Conservation (phyloP, 2,329 filamentous ascomycete genomes). For the Apiospora arundinis region DNA sequence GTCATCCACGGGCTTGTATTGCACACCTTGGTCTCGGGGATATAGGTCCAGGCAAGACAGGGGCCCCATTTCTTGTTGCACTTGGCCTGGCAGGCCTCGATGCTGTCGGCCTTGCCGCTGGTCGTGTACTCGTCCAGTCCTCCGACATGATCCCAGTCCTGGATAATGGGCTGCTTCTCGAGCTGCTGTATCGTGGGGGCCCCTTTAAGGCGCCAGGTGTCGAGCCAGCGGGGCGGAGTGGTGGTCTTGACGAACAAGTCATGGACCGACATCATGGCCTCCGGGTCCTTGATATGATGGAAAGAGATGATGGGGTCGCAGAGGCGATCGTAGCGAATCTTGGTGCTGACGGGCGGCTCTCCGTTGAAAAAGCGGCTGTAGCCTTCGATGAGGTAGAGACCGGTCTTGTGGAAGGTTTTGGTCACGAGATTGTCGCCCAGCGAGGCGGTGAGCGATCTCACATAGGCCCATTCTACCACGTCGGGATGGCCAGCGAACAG, state of each 20-base stretch:
- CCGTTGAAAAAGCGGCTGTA: slow-evolving; percentile 21
- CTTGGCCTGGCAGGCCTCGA: slow-evolving; percentile 1
- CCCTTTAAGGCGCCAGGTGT: slow-evolving; percentile 14
- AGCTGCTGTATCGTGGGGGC: slow-evolving; percentile 6
- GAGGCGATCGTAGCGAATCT: slow-evolving; percentile 18
- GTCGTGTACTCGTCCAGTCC: slow-evolving; percentile 7
- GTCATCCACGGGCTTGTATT: slow-evolving; percentile 19
- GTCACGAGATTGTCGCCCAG: slow-evolving; percentile 19
- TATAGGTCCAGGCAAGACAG: slow-evolving; percentile 17
- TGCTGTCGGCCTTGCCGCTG: neutral
- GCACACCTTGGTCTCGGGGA: neutral
- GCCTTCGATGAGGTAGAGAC: slow-evolving; percentile 12
- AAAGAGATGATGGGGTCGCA: slow-evolving; percentile 17
- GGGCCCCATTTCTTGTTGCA: neutral
- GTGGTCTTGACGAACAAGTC: neutral
- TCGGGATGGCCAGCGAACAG: slow-evolving; percentile 15
- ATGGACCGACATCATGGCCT: slow-evolving; percentile 8
- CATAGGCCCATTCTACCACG: neutral
- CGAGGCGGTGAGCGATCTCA: neutral
- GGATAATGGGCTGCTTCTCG: slow-evolving; percentile 1
- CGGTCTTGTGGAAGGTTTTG: slow-evolving; percentile 1
- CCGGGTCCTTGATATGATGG: slow-evolving; percentile 6
- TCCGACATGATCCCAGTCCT: slow-evolving; percentile 18
- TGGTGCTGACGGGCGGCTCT: neutral
- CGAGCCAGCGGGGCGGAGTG: slow-evolving; percentile 12